phyloP scores from a whole-genome alignment of 768 basidiomycete genomes.

The Auricularia heimuer region DNA sequence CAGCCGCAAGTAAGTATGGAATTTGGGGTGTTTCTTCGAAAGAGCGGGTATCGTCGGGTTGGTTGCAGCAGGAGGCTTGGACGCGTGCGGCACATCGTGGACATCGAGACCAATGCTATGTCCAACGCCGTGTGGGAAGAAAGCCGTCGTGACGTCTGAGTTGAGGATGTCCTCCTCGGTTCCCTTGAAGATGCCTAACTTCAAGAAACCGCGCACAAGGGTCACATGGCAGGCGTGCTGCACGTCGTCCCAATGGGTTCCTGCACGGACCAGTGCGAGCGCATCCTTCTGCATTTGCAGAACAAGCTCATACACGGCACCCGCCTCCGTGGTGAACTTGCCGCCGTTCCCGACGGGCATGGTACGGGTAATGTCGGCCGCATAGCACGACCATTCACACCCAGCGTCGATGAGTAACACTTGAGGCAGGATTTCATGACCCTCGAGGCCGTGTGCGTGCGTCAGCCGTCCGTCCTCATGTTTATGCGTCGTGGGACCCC shows the following conservation, averaged over 20 bases:
- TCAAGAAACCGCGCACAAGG: slow-evolving; percentile 73
- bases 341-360: slow-evolving; percentile 94
- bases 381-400: slow-evolving; percentile 74
- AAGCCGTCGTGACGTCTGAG: slow-evolving; percentile 69
- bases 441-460: slow-evolving; percentile 35
- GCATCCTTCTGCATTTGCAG: slow-evolving; percentile 74
- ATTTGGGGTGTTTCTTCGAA: slow-evolving; percentile 39
- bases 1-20: slow-evolving; percentile 75
- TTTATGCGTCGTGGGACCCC: slow-evolving; percentile 59
- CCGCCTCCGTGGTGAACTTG: slow-evolving; percentile 72
- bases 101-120: slow-evolving; percentile 92
- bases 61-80: background rate
- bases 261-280: slow-evolving; percentile 39
- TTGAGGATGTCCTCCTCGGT: slow-evolving; percentile 60
- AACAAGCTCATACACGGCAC: slow-evolving; percentile 79
- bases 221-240: slow-evolving; percentile 77
- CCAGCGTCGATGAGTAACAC: slow-evolving; percentile 91
- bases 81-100: slow-evolving; percentile 67
- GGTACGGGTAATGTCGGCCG: slow-evolving; percentile 57
- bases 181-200: slow-evolving; percentile 80
- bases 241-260: slow-evolving; percentile 83
- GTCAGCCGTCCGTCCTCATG: slow-evolving; percentile 34
- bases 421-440: slow-evolving; percentile 22
- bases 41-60: slow-evolving; percentile 14
- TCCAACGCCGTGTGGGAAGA: slow-evolving; percentile 91